Conservation (phyloP, 2,329 filamentous ascomycete genomes). For the Talaromyces sp. region DNA sequence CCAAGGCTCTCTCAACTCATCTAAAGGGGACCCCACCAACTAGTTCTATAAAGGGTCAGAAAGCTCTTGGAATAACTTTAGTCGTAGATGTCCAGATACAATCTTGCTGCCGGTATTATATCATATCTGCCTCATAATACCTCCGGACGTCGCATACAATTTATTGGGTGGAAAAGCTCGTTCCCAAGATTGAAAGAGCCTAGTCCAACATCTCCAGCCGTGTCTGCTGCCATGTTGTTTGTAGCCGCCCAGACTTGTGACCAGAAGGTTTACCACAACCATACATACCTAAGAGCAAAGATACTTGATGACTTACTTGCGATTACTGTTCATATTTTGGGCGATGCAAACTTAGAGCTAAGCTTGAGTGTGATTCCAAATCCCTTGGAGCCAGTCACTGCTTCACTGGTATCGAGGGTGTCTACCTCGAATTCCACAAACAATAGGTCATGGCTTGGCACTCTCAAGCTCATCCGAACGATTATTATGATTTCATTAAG, state of each 20-base stretch:
- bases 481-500: too few species aligned
- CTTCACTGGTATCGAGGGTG: too few species aligned
- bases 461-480: too few species aligned
- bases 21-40: neutral
- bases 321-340: too few species aligned
- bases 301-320: too few species aligned
- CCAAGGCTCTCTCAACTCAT: neutral
- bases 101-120: neutral
- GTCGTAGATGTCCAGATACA: neutral
- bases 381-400: too few species aligned
- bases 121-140: conserved; percentile 1
- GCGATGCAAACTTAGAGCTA: too few species aligned
- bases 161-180: conserved; percentile 1
- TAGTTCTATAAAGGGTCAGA: neutral
- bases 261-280: neutral
- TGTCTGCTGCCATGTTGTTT: conserved; percentile 3
- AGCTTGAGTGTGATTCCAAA: too few species aligned
- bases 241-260: conserved; percentile 7
- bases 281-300: too few species aligned
- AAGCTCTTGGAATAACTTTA: neutral
- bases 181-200: conserved; percentile 3
- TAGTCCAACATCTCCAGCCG: neutral
- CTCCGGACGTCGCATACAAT: neutral
- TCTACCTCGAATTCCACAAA: too few species aligned
- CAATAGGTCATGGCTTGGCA: too few species aligned